These are phyloP conservation scores for Trichocomaceae sp. DNA, from an alignment of 2,329 filamentous ascomycete genomes.

Conservation along the genomic window DNA sequence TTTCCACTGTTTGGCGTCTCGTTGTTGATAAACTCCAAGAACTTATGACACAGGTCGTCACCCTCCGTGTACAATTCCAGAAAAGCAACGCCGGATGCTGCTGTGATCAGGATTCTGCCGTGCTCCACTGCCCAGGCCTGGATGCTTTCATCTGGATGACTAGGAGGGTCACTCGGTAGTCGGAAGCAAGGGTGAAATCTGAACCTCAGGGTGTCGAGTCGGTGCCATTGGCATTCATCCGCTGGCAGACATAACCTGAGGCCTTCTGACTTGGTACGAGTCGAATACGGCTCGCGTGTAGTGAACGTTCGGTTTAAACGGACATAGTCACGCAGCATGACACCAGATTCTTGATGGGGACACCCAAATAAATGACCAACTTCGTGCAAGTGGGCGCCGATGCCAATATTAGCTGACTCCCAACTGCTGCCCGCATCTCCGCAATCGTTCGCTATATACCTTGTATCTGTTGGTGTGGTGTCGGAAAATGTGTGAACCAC, in stretches of 20 bases:
- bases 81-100: slow-evolving; percentile 74
- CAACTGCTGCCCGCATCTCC: slow-evolving; percentile 84
- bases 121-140: slow-evolving; percentile 81
- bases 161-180: slow-evolving; percentile 64
- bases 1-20: slow-evolving; percentile 47
- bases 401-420: slow-evolving; percentile 92
- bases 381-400: slow-evolving; percentile 88
- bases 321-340: slow-evolving; percentile 88
- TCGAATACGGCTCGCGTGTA: slow-evolving; percentile 75
- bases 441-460: slow-evolving; percentile 74
- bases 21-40: slow-evolving; percentile 70
- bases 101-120: slow-evolving; percentile 67
- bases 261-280: slow-evolving; percentile 76
- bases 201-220: slow-evolving; percentile 81
- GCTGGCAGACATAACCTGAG: slow-evolving; percentile 62
- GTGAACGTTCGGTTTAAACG: slow-evolving; percentile 77
- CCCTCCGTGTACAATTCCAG: slow-evolving; percentile 74
- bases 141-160: slow-evolving; percentile 64
- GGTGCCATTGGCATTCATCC: slow-evolving; percentile 88
- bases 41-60: slow-evolving; percentile 72
- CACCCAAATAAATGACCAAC: slow-evolving; percentile 85
- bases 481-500: slow-evolving; percentile 83
- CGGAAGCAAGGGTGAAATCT: slow-evolving; percentile 85
- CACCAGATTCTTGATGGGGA: slow-evolving; percentile 79
- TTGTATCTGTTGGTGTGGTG: slow-evolving; percentile 79